Base-by-base conservation (phyloP, 129 eudicot genomes). In the Kitagawia praeruptora region DNA sequence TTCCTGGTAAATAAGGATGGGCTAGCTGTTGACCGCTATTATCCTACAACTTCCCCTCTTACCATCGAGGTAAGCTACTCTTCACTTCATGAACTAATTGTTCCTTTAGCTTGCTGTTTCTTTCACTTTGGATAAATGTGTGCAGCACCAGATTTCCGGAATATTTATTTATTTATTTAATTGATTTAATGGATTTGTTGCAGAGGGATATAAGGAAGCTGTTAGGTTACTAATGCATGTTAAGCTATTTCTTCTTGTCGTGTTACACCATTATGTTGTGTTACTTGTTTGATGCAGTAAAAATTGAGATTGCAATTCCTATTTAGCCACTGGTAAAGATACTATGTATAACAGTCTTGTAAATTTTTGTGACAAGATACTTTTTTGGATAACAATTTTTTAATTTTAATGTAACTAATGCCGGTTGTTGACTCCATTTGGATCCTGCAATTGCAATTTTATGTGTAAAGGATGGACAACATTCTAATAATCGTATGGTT, bases 41-140 rank as follows among this genome's bases (percentile, higher is more conserved):
- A 91, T 81, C 98, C 98, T 42, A 93, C 98, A 23, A 93, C 97
- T 51, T 88, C 98, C 46, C 97, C 98, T 76, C 96, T 91, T 41
- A 89, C 96, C 34, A 78, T 91, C 13, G 98, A 91, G 93, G 98
- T 93, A 84, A 82, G 37, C 37, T n/a, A 66, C 61, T 45, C 7
- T 44, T 66, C 16, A 61, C 19, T 44, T 28, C 8, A 75, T 28
- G 12, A 41, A 37, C 10, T 15, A 74, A 44, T 4, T 19, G n/a
- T 45, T 4, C 11, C 11, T 44, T 74, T 25, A 4, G 16, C 51
- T n/a, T 18, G 13, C 12, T 45, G 31, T 23, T 27, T 11, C 6
- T 13, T 45, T 73, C 8, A 23, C 39, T 74, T n/a, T 46, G 77
- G 40, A 14, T 18, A 15, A 42, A 45, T 25, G 56, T 6, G 6